phyloP scores from a whole-genome alignment of 176 grass and related monocot species.

The Oryza meridionalis region DNA sequence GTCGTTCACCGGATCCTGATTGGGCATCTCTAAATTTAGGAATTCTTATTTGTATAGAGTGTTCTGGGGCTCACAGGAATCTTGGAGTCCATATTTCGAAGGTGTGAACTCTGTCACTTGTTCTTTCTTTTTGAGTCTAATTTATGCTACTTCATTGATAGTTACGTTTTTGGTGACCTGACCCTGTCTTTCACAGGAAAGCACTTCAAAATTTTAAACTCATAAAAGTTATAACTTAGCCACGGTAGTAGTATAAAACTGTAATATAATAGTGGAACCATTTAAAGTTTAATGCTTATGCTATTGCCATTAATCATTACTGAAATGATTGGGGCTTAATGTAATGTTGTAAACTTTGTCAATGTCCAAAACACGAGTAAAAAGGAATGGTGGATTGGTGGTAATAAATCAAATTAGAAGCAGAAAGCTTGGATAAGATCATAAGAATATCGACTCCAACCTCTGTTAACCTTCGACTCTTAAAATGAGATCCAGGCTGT shows the following conservation, averaged over 20 bases:
- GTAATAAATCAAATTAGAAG: not conserved
- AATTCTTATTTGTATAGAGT: conserved; percentile 93
- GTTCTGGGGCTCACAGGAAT: conserved; percentile 96
- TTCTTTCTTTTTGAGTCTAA: not conserved
- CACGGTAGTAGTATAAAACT: conserved; percentile 4
- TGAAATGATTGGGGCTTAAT: conserved; percentile 15
- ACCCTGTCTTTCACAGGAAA: not conserved
- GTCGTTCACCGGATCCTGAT: conserved; percentile 78
- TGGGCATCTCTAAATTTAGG: conserved; percentile 97
- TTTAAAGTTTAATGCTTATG: not conserved
- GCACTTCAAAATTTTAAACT: conserved; percentile 7
- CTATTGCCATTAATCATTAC: not conserved
- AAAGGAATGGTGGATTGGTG: not conserved
- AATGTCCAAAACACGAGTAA: not conserved
- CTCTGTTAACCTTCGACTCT: not conserved
- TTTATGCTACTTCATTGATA: conserved; percentile 22
- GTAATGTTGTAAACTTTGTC: not conserved
- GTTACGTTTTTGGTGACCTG: not conserved
- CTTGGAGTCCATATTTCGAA: conserved; percentile 97
- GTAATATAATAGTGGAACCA: conserved; percentile 6
- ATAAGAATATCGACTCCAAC: not conserved
- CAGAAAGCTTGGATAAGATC: not conserved
- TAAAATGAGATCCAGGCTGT: not conserved
- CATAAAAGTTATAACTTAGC: conserved; percentile 8
- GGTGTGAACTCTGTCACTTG: conserved; percentile 44